Conservation (phyloP, 306 rosid genomes). For the Vigna trinervia region DNA sequence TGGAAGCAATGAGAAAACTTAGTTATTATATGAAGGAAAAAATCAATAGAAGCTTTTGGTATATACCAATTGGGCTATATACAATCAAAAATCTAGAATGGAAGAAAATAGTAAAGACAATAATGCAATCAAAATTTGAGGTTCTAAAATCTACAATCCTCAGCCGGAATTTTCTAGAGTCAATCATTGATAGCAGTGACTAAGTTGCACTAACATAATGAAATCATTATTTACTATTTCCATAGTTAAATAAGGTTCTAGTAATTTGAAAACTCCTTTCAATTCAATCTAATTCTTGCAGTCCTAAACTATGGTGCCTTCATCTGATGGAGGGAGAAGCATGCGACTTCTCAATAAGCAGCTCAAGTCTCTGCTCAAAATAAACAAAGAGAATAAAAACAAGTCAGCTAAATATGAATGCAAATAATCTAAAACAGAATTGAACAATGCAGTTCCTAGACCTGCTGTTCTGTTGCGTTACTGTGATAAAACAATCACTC, state of each 20-base stretch:
- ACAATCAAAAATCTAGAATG: neutral
- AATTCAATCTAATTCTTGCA: constrained; percentile 22
- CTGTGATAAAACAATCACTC: constrained; percentile 9
- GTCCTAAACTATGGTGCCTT: constrained; percentile 24
- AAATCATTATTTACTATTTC: constrained; percentile 32
- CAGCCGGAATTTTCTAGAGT: constrained; percentile 28
- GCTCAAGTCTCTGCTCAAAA: constrained; percentile 72
- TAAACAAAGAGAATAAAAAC: constrained; percentile 4
- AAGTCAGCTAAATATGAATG: constrained; percentile 2
- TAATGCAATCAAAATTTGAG: neutral
- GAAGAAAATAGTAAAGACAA: neutral
- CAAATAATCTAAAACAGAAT: constrained; percentile 29
- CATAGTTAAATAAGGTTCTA: constrained; percentile 16
- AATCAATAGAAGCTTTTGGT: neutral
- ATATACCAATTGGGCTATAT: neutral
- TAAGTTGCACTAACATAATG: constrained; percentile 2
- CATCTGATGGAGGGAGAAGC: constrained; percentile 47
- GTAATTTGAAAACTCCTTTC: constrained; percentile 27
- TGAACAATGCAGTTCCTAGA: constrained; percentile 20
- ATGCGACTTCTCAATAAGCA: constrained; percentile 62
- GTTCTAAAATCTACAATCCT: constrained; percentile 2
- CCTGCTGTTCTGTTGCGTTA: constrained; percentile 19
- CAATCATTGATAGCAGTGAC: constrained; percentile 28
- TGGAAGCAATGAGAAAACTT: neutral
- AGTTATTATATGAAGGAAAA: neutral